Evolutionary conservation across 805 yeast genomes (phyloP).

Genomic region (Candida gorgasii): DNA sequence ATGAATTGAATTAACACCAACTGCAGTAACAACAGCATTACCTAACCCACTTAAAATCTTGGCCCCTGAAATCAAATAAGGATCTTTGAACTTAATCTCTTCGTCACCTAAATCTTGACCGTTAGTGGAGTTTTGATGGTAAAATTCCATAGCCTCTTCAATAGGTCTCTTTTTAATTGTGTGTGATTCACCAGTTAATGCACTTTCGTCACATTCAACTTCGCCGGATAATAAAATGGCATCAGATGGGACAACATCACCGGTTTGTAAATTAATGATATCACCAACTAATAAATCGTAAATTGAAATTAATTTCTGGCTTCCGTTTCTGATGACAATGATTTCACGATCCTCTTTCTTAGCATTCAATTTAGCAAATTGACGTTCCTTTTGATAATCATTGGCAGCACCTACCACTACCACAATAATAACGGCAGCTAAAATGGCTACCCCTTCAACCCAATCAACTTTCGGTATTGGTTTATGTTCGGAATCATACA

Average conservation of each 20-base stretch:
- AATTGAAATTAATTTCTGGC: slow-evolving; percentile 66
- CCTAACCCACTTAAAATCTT: slow-evolving; percentile 85
- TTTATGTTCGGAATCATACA: slow-evolving; percentile 76
- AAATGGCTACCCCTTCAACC: slow-evolving; percentile 98
- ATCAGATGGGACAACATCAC: slow-evolving; percentile 93
- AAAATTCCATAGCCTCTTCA: slow-evolving; percentile 35
- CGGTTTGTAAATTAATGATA: slow-evolving; percentile 78
- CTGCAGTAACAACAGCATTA: slow-evolving; percentile 81
- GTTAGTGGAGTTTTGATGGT: slow-evolving; percentile 25
- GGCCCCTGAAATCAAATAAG: slow-evolving; percentile 90
- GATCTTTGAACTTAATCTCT: slow-evolving; percentile 57
- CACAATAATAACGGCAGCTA: slow-evolving; percentile 87
- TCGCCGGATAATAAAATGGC: slow-evolving; percentile 71
- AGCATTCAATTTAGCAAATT: slow-evolving; percentile 82
- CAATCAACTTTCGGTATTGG: slow-evolving; percentile 85
- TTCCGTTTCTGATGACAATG: slow-evolving; percentile 72
- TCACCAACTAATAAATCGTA: slow-evolving; percentile 87
- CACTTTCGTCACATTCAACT: slow-evolving; percentile 87
- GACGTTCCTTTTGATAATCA: slow-evolving; percentile 94
- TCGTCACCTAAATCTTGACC: slow-evolving; percentile 43
- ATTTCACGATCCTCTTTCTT: slow-evolving; percentile 84
- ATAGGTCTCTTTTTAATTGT: slow-evolving; percentile 73
- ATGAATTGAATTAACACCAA: slow-evolving; percentile 85
- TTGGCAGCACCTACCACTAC: slow-evolving; percentile 93
- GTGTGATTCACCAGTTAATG: slow-evolving; percentile 91